Evolutionary conservation across 139 green algal species (phyloP), one percentile per base, ranked within the genome.

Genomic region (Chlamydomonas incerta): DNA sequence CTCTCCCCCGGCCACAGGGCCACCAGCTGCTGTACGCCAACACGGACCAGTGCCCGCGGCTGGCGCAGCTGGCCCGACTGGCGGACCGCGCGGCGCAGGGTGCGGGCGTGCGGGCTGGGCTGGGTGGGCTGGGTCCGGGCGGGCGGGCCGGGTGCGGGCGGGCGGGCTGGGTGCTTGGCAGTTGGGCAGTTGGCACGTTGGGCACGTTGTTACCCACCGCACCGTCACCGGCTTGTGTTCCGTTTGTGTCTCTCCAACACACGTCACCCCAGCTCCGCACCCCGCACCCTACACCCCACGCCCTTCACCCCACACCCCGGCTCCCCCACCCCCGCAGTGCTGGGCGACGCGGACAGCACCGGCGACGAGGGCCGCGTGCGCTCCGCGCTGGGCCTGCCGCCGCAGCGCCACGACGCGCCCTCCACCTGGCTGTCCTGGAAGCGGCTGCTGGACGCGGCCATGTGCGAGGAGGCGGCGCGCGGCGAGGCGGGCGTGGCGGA

Each of bases 1-100:
- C 17, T 1, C 29, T 37, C 63, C n/a, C 63, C 8, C 63, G 10
- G n/a, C 29, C n/a, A 13, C n/a, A 70, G 63, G n/a, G 63, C 63
- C n/a, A 70, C 63, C 63, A 70, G 63, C 63, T 70, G 63, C 63
- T 70, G 29, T 70, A 70, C n/a, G 63, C 63, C 63, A 70, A 70
- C 63, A 70, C n/a, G 9, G 63, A 70, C 29, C 29, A 37, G 63
- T 70, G 63, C 63, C 63, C 63, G 26, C 63, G 63, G 2, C 63
- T 70, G 29, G 63, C 63, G 63, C n/a, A 26, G 63, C 63, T 70
- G 63, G 63, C 63, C 4, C 29, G 63, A 29, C 63, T 70, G 63
- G 63, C 63, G 63, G 63, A 70, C 63, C 29, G 63, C 14, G 63
- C 63, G 29, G 63, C n/a, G 63, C 63, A 70, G 17, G 63, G 63